Conservation (phyloP, 768 basidiomycete genomes). For the Cystobasidium tubakii region DNA sequence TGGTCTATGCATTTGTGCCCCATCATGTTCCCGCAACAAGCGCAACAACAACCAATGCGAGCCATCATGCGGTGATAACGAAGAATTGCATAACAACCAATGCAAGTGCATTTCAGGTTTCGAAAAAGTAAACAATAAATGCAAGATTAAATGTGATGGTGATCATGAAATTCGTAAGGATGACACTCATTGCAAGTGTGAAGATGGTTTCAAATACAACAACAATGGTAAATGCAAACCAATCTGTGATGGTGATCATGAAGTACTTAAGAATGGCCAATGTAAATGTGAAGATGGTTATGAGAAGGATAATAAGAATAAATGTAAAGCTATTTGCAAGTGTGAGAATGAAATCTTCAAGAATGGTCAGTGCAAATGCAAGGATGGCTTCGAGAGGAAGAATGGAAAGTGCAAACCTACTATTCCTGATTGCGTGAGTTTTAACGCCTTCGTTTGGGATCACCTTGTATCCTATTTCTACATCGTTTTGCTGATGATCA, state of each 20-base stretch:
- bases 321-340: neutral
- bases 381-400: neutral
- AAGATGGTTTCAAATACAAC: neutral
- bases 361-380: neutral
- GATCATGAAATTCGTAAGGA: neutral
- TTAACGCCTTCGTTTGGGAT: neutral
- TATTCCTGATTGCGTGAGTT: neutral
- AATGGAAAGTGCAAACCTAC: neutral
- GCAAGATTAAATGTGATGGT: neutral
- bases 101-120: neutral
- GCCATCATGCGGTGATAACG: neutral
- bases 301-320: neutral
- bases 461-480: no score
- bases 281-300: neutral
- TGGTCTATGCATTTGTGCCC: neutral
- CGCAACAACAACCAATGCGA: conserved; percentile 9
- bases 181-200: neutral
- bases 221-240: neutral
- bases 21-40: neutral
- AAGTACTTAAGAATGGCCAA: neutral
- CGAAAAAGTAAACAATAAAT: neutral
- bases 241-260: no score
- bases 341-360: neutral
- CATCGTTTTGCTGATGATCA: no score
- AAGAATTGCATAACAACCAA: conserved; percentile 2